Evolutionary conservation across 495 filamentous ascomycete genomes (phyloP), one percentile per base, ranked within the genome.

Genomic region (Penicillium atrosanguineum): DNA sequence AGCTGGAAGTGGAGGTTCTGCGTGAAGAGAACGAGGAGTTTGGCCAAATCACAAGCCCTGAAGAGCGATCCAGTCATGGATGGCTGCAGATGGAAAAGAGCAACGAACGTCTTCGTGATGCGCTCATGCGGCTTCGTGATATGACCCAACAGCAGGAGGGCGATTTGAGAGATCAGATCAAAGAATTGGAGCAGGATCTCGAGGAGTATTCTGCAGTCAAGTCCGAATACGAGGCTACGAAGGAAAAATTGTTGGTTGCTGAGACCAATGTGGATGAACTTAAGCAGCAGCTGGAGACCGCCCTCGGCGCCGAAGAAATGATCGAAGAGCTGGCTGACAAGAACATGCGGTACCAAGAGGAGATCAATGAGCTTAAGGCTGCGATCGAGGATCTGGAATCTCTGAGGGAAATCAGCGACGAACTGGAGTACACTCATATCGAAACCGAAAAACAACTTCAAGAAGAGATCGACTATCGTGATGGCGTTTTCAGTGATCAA

Each of bases 391-490:
- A 97, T 46, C 75, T 97, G 2, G 89, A 96, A 64, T 84, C 79
- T 28, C 69, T 97, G 43, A 93, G 91, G 64, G 94, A 97, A 56
- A 83, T 97, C 44, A 91, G 87, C 58, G 93, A 97, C 57, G 95
- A 97, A 66, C 80, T 97, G 9, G 93, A 97, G 64, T 83, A 89
- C 61, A 96, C 95, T 59, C 91, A 96, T 68, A 80, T 91, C 14
- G 91, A 96, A 62, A 88, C 89, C 11, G 90, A 93, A 60, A 95
- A 91, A 63, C 91, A 97, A 66, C 83, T 98, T 69, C 91, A 95
- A 67, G 90, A 94, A 51, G 93, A 96, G 57, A 81, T 97, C 21
- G 90, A 96, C 57, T 85, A 88, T 62, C 85, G 85, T 51, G 90
- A 96, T 49, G 71, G 73, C 45, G 68, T 95, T 21, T 87, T 95